Base-by-base conservation (phyloP, 352 stramenopile species). In the Globisporangium iwayamae region DNA sequence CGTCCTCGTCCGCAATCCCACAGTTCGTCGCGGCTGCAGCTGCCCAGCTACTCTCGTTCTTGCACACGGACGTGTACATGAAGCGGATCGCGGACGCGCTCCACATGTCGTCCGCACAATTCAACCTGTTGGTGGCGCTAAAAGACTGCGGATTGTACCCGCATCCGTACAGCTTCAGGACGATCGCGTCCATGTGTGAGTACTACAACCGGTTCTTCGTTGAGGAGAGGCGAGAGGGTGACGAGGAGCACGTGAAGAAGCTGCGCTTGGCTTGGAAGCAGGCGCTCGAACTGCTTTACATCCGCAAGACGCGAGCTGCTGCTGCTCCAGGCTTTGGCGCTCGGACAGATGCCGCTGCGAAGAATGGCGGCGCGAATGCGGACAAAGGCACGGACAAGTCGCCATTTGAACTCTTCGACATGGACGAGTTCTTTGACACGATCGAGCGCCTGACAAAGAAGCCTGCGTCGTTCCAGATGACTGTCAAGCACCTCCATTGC, bases 111-210 rank as follows among this genome's bases (percentile, higher is more conserved):
- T 72, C 70, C 1, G 64, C 75, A 4, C 82, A 93, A 53, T 74
- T 93, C 22, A 93, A 93, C 36, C 34, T 93, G 36, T 53, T 93
- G 2, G 63, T 92, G 3, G 79, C 74, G 8, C 51, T 92, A 5
- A 85, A 84, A 18, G 66, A 74, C 34, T 81, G 67, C 50, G 68
- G 63, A 2, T 18, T 85, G 11, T 89, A 81, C 18, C 79, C 83
- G 3, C 55, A 72, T 0, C 61, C 70, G 4, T 77, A 85, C 65
- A 80, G 57, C 30, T 89, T 92, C 53, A 60, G 67, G 30, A 79
- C 68, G 0, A 56, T 92, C 22, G 66, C 77, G 4, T 69, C 72
- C 3, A 78, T 92, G n/a, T 86, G 81, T 56, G 70, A 79, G 34
- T 88, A 90, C 69, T 89, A 79, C 63, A 76, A 71, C 2, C 61